Percentiles rank a stretch among this genome's conserved stretches.
These are phyloP conservation scores for Pseudogymnoascus destructans DNA, from an alignment of 2,329 filamentous ascomycete genomes.

Conservation along the genomic window DNA sequence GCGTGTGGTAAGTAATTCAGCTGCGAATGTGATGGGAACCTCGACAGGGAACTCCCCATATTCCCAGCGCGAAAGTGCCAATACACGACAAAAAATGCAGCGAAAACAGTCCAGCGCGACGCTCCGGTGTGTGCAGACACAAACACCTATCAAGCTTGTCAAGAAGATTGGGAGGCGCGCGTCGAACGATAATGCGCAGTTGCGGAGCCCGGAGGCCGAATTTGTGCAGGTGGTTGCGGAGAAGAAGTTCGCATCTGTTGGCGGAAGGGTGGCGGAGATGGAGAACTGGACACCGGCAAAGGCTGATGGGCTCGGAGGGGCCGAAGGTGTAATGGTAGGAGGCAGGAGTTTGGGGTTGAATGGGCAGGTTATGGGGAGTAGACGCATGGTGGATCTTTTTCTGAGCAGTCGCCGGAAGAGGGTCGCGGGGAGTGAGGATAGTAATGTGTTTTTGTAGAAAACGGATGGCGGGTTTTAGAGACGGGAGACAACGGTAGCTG, in stretches of 20 bases:
- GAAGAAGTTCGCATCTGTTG: conserved; percentile 23
- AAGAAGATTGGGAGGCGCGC: conserved; percentile 15
- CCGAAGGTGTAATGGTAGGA: conserved; percentile 15
- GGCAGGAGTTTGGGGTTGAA: conserved; percentile 17
- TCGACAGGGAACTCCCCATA: conserved; percentile 11
- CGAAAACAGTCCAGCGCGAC: conserved; percentile 17
- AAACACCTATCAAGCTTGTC: conserved; percentile 20
- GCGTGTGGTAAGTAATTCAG: not conserved
- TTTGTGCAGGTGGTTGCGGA: conserved; percentile 19
- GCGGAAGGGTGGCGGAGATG: not conserved
- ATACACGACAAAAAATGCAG: conserved; percentile 18
- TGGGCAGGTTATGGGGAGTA: conserved; percentile 32
- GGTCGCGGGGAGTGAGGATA: conserved; percentile 29
- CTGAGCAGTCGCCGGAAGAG: conserved; percentile 36
- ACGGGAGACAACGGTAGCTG: not conserved
- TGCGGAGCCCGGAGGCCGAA: conserved; percentile 19
- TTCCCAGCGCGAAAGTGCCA: conserved; percentile 12
- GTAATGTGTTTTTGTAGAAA: conserved; percentile 16
- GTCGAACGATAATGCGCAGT: conserved; percentile 9
- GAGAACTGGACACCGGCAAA: conserved; percentile 13
- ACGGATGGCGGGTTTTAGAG: too few relatives aligned
- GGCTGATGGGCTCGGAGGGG: conserved; percentile 17
- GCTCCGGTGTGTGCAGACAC: conserved; percentile 16
- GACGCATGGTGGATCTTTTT: conserved; percentile 42
- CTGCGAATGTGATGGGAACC: not conserved